These are phyloP conservation scores for Tripterygium wilfordii DNA, from an alignment of 177 flowering plant genomes.

Conservation along the genomic window DNA sequence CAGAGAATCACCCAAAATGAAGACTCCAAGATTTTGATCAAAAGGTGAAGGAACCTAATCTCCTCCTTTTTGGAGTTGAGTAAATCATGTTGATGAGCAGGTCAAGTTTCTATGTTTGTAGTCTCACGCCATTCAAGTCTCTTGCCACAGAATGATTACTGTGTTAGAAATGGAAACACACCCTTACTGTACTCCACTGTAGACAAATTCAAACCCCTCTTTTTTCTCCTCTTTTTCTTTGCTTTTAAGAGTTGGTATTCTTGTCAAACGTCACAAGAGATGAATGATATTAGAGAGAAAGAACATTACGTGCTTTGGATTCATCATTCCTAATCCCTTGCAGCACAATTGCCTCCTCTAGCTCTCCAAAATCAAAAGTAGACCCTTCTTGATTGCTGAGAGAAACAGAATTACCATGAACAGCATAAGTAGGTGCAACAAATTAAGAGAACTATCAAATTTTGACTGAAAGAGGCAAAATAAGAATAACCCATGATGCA, in stretches of 20 bases:
- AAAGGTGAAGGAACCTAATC: no score
- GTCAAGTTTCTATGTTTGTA: conserved; percentile 50
- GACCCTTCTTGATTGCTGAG: conserved; percentile 70
- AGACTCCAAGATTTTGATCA: conserved; percentile 2
- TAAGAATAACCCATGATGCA: neutral
- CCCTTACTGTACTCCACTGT: conserved; percentile 7
- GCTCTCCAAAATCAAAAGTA: conserved; percentile 87
- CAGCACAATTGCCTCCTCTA: conserved; percentile 76
- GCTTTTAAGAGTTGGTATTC: conserved; percentile 20
- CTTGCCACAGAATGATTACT: conserved; percentile 55
- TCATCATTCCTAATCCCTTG: conserved; percentile 74
- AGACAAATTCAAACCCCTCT: conserved; percentile 36
- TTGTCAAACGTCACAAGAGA: conserved; percentile 38
- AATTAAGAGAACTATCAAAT: no score
- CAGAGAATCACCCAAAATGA: conserved; percentile 26
- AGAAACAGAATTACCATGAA: no score
- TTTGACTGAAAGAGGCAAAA: neutral
- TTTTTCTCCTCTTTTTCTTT: conserved; percentile 25
- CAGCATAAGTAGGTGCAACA: no score
- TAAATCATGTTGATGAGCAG: conserved; percentile 29
- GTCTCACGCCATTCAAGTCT: conserved; percentile 58
- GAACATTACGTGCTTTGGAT: conserved; percentile 53
- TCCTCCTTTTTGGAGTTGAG: no score
- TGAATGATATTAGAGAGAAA: conserved; percentile 12
- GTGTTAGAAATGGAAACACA: conserved; percentile 47